Conservation (phyloP, 345 rosid genomes). For the Acer campestre region DNA sequence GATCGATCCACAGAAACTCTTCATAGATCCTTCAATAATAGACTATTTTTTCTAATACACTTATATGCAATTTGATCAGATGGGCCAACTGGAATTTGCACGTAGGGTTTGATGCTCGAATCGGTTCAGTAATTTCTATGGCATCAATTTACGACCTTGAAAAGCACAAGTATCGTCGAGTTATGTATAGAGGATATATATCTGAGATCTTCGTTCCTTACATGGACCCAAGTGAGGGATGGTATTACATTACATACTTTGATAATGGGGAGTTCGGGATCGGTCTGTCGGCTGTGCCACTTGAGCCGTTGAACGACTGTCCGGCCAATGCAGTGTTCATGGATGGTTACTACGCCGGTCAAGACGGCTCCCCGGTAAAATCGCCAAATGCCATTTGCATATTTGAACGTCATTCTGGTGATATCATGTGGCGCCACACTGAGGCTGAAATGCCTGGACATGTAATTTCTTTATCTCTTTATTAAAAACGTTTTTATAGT, state of each 20-base stretch:
- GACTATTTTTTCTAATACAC: too few relatives aligned
- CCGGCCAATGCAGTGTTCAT: slow-evolving; percentile 51
- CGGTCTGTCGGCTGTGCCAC: slow-evolving; percentile 44
- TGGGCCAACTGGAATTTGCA: slow-evolving; percentile 62
- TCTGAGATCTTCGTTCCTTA: slow-evolving; percentile 67
- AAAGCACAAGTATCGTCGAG: slow-evolving; percentile 34
- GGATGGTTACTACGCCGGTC: slow-evolving; percentile 44
- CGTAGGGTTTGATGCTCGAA: slow-evolving; percentile 50
- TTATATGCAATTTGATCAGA: slow-evolving; percentile 14
- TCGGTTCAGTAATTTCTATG: slow-evolving; percentile 43
- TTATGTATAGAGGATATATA: slow-evolving; percentile 47
- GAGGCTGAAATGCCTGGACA: slow-evolving; percentile 26
- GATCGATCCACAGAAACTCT: too few relatives aligned
- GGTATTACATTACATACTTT: slow-evolving; percentile 41
- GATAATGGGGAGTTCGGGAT: slow-evolving; percentile 56
- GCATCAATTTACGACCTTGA: slow-evolving; percentile 54
- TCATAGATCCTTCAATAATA: too few relatives aligned
- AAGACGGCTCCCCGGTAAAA: slow-evolving; percentile 40
- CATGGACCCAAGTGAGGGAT: slow-evolving; percentile 46
- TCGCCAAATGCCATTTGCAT: slow-evolving; percentile 39
- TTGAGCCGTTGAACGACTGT: slow-evolving; percentile 48
- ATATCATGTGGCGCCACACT: slow-evolving; percentile 48
- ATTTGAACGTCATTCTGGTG: slow-evolving; percentile 56
- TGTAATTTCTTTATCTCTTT: not conserved
- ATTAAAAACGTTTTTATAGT: too few relatives aligned